These are phyloP conservation scores for Exsudoporus floridanus DNA, from an alignment of 1,284 basidiomycete species.

Conservation along the genomic window DNA sequence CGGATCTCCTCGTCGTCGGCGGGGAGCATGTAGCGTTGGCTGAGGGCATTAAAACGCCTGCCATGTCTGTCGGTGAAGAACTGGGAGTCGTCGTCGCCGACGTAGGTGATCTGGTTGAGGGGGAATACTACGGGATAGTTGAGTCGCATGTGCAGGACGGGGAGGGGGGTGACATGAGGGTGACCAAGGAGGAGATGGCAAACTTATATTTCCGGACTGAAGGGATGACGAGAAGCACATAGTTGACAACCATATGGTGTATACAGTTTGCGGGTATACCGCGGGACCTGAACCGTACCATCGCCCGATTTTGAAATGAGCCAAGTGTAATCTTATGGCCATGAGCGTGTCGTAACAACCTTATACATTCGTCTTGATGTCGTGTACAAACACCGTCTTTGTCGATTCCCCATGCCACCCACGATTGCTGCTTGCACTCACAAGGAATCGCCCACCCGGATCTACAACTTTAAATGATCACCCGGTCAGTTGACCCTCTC, in stretches of 20 bases:
- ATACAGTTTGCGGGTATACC: constrained; percentile 31
- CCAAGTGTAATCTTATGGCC: constrained; percentile 31
- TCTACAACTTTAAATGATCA: constrained; percentile 70
- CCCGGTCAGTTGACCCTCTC: constrained; percentile 20
- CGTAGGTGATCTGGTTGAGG: constrained; percentile 37
- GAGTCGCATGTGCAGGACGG: constrained; percentile 28
- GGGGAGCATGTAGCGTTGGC: constrained; percentile 55
- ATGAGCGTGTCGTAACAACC: constrained; percentile 31
- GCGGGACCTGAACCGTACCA: constrained; percentile 32
- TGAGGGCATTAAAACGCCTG: constrained; percentile 51
- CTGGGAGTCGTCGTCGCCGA: constrained; percentile 46
- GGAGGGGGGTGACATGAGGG: constrained; percentile 22
- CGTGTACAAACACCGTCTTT: constrained; percentile 85
- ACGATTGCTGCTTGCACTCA: constrained; percentile 91
- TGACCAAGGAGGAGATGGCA: constrained; percentile 11
- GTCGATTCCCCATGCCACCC: constrained; percentile 94
- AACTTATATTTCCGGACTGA: constrained; percentile 31
- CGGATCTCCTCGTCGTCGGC: constrained; percentile 61
- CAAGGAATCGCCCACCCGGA: constrained; percentile 79
- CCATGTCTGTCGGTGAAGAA: constrained; percentile 51
- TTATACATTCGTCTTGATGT: constrained; percentile 59
- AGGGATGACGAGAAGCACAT: constrained; percentile 37
- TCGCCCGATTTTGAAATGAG: constrained; percentile 31
- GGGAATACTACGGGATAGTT: constrained; percentile 37
- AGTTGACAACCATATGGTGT: constrained; percentile 21